phyloP scores from a whole-genome alignment of 2,329 filamentous ascomycete genomes.

The Zopfia rhizophila region DNA sequence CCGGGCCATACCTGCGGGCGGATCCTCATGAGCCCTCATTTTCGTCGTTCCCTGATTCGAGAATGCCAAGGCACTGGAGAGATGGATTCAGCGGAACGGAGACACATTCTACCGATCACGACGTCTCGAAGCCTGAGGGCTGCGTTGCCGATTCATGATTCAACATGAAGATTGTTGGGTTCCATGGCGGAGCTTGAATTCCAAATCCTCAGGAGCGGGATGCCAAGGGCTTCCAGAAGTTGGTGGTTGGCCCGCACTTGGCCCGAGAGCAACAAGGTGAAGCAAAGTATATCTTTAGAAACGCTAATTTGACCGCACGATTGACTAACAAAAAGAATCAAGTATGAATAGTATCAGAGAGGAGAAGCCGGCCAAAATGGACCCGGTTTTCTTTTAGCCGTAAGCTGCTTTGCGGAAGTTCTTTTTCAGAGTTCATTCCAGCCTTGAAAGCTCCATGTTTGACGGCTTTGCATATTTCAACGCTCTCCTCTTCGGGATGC shows the following conservation, averaged over 20 bases:
- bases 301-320: slow-evolving; percentile 26
- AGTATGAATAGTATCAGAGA: too few relatives aligned
- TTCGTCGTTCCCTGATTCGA: slow-evolving; percentile 17
- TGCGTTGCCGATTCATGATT: too few relatives aligned
- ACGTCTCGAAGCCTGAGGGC: too few relatives aligned
- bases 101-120: slow-evolving; percentile 29
- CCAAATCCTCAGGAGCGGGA: too few relatives aligned
- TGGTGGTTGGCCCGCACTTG: slow-evolving; percentile 22
- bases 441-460: too few relatives aligned
- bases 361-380: too few relatives aligned
- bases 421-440: too few relatives aligned
- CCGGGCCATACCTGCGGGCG: slow-evolving; percentile 24
- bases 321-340: neutral
- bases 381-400: too few relatives aligned
- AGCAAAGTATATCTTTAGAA: slow-evolving; percentile 31
- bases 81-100: slow-evolving; percentile 25
- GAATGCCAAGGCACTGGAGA: neutral
- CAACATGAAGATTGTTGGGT: too few relatives aligned
- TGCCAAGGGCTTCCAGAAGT: neutral
- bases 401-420: too few relatives aligned
- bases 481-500: slow-evolving; percentile 5
- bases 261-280: slow-evolving; percentile 15
- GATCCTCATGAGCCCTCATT: slow-evolving; percentile 20
- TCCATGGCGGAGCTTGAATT: too few relatives aligned
- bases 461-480: neutral